Conservation (phyloP, 2,329 filamentous ascomycete genomes). For the Xylariaceae sp. region DNA sequence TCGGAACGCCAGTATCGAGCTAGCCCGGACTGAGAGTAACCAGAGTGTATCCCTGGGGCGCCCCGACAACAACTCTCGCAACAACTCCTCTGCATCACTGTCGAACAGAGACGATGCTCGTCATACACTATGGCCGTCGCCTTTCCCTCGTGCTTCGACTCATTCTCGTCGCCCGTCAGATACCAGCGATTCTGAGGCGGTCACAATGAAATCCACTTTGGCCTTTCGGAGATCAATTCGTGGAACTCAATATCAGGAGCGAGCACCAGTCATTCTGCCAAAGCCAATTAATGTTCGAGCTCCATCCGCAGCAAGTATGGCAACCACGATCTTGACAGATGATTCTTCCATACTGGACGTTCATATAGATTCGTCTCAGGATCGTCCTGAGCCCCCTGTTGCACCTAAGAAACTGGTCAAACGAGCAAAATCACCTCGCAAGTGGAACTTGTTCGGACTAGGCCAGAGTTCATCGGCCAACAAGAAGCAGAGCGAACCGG, state of each 20-base stretch:
- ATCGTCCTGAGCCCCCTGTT: conserved; percentile 23
- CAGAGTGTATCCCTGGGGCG: conserved; percentile 39
- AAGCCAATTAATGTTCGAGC: conserved; percentile 48
- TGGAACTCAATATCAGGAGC: conserved; percentile 41
- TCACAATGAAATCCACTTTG: conserved; percentile 44
- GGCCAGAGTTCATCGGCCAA: conserved; percentile 40
- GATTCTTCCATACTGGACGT: conserved; percentile 43
- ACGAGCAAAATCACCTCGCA: conserved; percentile 50
- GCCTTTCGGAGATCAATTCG: conserved; percentile 54
- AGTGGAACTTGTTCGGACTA: conserved; percentile 61
- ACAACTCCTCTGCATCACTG: conserved; percentile 36
- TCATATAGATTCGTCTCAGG: conserved; percentile 31
- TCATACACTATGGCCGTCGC: conserved; percentile 50
- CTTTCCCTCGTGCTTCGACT: conserved; percentile 37
- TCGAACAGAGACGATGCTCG: conserved; percentile 37
- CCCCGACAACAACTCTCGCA: conserved; percentile 40
- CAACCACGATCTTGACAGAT: conserved; percentile 54
- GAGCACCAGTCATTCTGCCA: conserved; percentile 42
- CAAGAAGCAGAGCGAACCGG: conserved; percentile 35
- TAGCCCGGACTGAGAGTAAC: conserved; percentile 46
- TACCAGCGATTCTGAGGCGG: conserved; percentile 50
- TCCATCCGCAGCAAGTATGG: conserved; percentile 52
- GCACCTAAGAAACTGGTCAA: conserved; percentile 53
- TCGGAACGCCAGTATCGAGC: conserved; percentile 47
- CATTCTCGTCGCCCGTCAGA: conserved; percentile 46